Evolutionary conservation across 306 rosid species (phyloP).

Genomic region (peach (Prunus persica)): Prunus_persica_NCBIv2 NC_034009.1:15823501-15824000

Average conservation of each 20-base stretch:
- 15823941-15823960: not conserved
- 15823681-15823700: not conserved
- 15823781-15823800: constrained; percentile 46
- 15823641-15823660: not conserved
- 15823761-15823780: constrained; percentile 60
- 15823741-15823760: constrained; percentile 29
- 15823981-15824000: not conserved
- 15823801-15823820: constrained; percentile 48
- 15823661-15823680: not conserved
- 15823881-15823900: not conserved
- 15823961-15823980: constrained; percentile 17
- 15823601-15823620: not conserved
- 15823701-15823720: constrained; percentile 10
- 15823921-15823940: not conserved
- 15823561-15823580: not conserved
- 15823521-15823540: constrained; percentile 2
- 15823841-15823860: constrained; percentile 28
- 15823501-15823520: too few species aligned
- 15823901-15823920: not conserved
- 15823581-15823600: not conserved
- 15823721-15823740: constrained; percentile 45
- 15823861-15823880: not conserved
- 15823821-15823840: constrained; percentile 55
- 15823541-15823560: not conserved
- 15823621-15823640: constrained; percentile 8